Base-by-base conservation (phyloP, 2,329 filamentous ascomycete genomes). In the Cercospora janseana region DNA sequence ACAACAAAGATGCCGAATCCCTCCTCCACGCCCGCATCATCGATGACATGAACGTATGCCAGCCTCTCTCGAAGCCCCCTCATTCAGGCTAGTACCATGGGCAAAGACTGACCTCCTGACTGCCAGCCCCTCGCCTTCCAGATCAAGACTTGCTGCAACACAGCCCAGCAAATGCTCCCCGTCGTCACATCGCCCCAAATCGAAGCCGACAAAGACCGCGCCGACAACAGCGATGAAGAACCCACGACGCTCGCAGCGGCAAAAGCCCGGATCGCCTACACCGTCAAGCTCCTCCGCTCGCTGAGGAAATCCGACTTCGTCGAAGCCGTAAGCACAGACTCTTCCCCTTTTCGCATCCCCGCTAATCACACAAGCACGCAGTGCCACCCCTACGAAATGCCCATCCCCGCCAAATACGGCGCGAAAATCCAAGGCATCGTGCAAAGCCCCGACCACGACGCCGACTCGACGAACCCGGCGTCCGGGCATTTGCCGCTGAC, bases 181-280 rank as follows among this genome's bases (percentile, higher is more conserved):
- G 41, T 43, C 4, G 23, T 46, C n/a, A 34, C 35, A 18, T 23
- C 7, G 1, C 3, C 35, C 20, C 12, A 20, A 6, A 24, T 12
- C 10, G 20, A 23, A 24, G 35, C 57, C 1, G 58, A 72, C 6
- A 65, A 68, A 1, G 72, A 77, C 54, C 67, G 69, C 26, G 29
- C 23, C n/a, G 37, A 38, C 3, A 49, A 43, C 18, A 31, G 35
- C 3, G 48, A 51, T n/a, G n/a, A n/a, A 26, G 21, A 49, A 16
- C 72, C 78, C 57, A 72, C 66, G 27, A 78, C 77, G 0, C 77
- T 80, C 45, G 66, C 67, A 0, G 71, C 79, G 21, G 61, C 81
- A 12, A 67, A 76, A 3, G 69, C 60, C 7, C 70, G 78, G 9
- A 70, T 82, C 42, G 60, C 71, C 5, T 70, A 68, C 46, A 77